phyloP scores from a whole-genome alignment of 179 eudicot genomes.

The Drosera spatulata region DNA sequence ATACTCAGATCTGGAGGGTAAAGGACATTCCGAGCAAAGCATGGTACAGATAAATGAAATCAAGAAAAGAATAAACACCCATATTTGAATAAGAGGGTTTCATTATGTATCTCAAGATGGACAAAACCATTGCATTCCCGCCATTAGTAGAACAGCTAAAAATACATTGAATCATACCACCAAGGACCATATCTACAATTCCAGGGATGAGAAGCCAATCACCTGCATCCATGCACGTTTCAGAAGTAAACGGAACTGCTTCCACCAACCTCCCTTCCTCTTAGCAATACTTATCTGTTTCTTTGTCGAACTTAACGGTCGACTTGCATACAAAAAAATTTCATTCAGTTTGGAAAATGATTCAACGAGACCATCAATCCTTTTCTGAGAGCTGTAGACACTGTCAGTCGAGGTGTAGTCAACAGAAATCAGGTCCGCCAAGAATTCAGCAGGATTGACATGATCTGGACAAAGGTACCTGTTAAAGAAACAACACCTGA shows the following conservation, averaged over 20 bases:
- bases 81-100: too few relatives aligned
- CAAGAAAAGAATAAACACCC: too few relatives aligned
- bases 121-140: too few relatives aligned
- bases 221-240: constrained; percentile 99
- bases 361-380: constrained; percentile 77
- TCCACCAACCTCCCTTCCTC: constrained; percentile 78
- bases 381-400: constrained; percentile 66
- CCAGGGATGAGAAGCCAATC: background rate
- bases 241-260: constrained; percentile 74
- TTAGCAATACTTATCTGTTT: constrained; percentile 7
- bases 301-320: constrained; percentile 28
- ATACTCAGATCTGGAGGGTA: too few relatives aligned
- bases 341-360: constrained; percentile 56
- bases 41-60: too few relatives aligned
- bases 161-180: too few relatives aligned
- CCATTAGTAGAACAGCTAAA: too few relatives aligned
- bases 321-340: constrained; percentile 49
- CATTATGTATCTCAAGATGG: too few relatives aligned
- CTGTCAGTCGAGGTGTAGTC: constrained; percentile 91
- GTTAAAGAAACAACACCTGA: constrained; percentile 10
- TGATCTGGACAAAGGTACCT: constrained; percentile 90
- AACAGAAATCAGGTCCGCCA: constrained; percentile 93
- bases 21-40: too few relatives aligned
- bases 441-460: constrained; percentile 94
- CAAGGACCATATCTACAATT: too few relatives aligned